Evolutionary conservation across 169 alveolate genomes (phyloP), one percentile per base, ranked within the genome.

Genomic region (Plasmodium adleri): DNA sequence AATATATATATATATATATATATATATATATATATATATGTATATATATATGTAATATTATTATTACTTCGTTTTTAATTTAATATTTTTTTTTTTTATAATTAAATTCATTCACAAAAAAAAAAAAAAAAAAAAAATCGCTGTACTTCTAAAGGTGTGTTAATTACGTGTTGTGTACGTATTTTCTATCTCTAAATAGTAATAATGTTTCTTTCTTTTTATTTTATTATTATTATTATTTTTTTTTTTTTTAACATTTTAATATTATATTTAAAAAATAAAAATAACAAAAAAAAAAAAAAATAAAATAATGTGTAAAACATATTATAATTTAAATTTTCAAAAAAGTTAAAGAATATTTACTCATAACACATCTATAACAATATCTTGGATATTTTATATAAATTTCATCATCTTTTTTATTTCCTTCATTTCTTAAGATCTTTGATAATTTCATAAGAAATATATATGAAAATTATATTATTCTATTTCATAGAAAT

Each of bases 91-190:
- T 9, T 20, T 60, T 60, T 60, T 60, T 60, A 60, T 3, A 3
- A 32, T 32, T 32, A 9, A 39, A 39, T 39, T 39, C 1, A 39
- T 9, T 39, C 47, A 39, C 5, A 39, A 39, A 39, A 39, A 39
- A 39, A 28, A 39, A 20, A 20, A 20, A 20, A 32, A 39, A 39
- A 39, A 39, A 39, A 39, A 39, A 39, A 39, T 39, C 47, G 47
- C 47, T 62, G 71, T 24, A 62, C 71, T 17, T 24, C 71, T 62
- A 62, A 17, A 62, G 28, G 17, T 6, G 32, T 62, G 22, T 62
- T 24, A 62, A 22, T 17, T 8, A 15, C 26, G 24, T 24, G 71
- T 62, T 62, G n/a, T 62, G 71, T 62, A 62, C 71, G 32, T 24
- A 20, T 62, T 62, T 62, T 17, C 9, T 17, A 4, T 20, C 20